Conservation (phyloP, 495 filamentous ascomycete genomes). For the Friedmanniomyces endolithicus region DNA sequence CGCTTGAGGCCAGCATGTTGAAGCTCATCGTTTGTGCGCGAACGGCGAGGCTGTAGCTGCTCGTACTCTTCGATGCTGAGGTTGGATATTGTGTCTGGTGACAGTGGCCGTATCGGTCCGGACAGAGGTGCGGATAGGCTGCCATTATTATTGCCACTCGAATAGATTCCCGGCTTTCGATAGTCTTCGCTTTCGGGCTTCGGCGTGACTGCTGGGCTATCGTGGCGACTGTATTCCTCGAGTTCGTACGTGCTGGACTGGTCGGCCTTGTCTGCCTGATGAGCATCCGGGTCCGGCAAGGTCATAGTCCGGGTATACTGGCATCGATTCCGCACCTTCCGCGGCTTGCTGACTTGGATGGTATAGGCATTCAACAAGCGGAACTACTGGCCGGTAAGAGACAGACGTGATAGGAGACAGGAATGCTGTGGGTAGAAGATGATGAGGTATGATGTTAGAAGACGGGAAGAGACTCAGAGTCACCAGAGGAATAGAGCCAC, state of each 20-base stretch:
- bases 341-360: not conserved
- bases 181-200: not conserved
- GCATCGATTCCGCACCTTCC: not conserved
- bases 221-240: not conserved
- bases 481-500: not conserved
- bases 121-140: constrained; percentile 21
- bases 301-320: not conserved
- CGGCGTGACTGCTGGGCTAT: not conserved
- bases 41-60: constrained; percentile 6
- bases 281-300: not conserved
- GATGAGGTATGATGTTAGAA: not conserved
- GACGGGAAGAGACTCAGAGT: not conserved
- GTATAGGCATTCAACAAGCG: not conserved
- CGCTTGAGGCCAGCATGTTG: not conserved
- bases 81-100: constrained; percentile 28
- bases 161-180: not conserved
- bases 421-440: not conserved
- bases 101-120: constrained; percentile 23
- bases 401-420: not conserved
- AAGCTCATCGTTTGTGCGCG: not conserved
- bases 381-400: not conserved
- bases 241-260: not conserved
- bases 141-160: not conserved
- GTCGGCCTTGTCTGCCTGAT: constrained; percentile 7
- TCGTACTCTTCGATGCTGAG: constrained; percentile 29